Evolutionary conservation across 352 stramenopile genomes (phyloP).

Genomic region (Phytopythium cucurbitacearum): DNA sequence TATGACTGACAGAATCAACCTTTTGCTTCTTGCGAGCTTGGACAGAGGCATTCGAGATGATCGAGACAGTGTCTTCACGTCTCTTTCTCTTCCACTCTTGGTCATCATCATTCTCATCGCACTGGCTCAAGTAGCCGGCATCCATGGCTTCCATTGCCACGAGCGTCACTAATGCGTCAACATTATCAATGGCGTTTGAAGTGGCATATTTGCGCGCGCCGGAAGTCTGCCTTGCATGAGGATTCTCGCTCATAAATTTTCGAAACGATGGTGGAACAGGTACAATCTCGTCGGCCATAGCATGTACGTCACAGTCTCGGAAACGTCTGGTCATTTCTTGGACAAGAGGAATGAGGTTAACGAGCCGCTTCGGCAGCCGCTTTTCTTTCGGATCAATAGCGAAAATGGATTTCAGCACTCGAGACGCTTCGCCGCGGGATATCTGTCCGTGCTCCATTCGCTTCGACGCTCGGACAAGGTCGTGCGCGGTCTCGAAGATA

Average conservation of each 20-base stretch:
- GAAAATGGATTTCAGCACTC: constrained; percentile 51
- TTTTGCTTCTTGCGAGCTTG: constrained; percentile 12
- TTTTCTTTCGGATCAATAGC: constrained; percentile 16
- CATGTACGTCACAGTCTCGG: constrained; percentile 26
- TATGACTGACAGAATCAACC: not conserved
- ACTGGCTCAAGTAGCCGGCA: constrained; percentile 60
- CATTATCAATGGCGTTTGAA: not conserved
- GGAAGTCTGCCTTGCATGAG: constrained; percentile 21
- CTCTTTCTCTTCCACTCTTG: constrained; percentile 41
- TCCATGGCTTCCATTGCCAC: constrained; percentile 30
- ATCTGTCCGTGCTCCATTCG: constrained; percentile 15
- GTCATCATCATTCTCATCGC: constrained; percentile 15
- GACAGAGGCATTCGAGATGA: constrained; percentile 29
- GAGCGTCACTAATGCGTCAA: constrained; percentile 12
- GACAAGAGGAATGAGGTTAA: constrained; percentile 57
- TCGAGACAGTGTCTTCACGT: constrained; percentile 41
- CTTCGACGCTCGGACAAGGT: constrained; percentile 23
- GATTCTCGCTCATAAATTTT: constrained; percentile 41
- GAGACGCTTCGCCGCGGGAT: constrained; percentile 30
- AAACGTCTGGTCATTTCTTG: constrained; percentile 43
- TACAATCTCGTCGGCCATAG: constrained; percentile 24
- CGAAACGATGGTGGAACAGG: constrained; percentile 27
- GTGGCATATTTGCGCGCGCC: constrained; percentile 7
- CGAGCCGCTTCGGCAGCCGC: constrained; percentile 46
- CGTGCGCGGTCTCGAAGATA: constrained; percentile 31